Conservation (phyloP, 2,329 filamentous ascomycete genomes). For the Aureobasidium sp. region DNA sequence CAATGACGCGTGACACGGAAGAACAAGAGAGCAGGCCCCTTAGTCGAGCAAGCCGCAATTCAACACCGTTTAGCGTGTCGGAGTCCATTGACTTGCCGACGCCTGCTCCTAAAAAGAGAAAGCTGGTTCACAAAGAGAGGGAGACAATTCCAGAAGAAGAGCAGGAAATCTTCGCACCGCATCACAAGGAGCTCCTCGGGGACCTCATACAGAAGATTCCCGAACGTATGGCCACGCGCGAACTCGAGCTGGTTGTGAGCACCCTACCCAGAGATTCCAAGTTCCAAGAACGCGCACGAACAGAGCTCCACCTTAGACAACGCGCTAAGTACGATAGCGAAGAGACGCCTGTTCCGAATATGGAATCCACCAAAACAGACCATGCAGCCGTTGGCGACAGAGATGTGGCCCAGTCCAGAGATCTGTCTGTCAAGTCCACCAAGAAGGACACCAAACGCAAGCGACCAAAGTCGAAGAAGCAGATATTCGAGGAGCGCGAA, state of each 20-base stretch:
- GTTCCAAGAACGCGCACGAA: constrained; percentile 68
- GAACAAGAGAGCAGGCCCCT: constrained; percentile 74
- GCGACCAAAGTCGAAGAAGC: constrained; percentile 65
- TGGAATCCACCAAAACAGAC: constrained; percentile 19
- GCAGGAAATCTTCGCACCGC: constrained; percentile 34
- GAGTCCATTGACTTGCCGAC: constrained; percentile 32
- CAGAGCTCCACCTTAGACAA: constrained; percentile 64
- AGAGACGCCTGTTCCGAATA: constrained; percentile 23
- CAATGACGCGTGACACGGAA: constrained; percentile 67
- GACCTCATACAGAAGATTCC: constrained; percentile 52
- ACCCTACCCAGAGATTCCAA: constrained; percentile 48
- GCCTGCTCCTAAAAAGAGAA: constrained; percentile 34
- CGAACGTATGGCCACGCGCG: constrained; percentile 59
- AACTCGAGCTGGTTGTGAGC: constrained; percentile 48
- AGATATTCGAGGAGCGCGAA: constrained; percentile 60
- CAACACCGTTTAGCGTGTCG: constrained; percentile 43
- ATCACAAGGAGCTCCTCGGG: constrained; percentile 39
- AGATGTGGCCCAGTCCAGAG: constrained; percentile 8
- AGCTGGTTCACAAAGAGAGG: constrained; percentile 23
- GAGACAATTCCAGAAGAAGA: constrained; percentile 31
- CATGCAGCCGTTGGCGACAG: constrained; percentile 17
- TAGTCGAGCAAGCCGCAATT: constrained; percentile 56
- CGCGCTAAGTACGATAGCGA: constrained; percentile 73
- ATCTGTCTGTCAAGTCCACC: constrained; percentile 27
- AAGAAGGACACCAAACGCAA: constrained; percentile 48